phyloP scores from a whole-genome alignment of 2,329 filamentous ascomycete species.

The Neurospora crassa region DNA sequence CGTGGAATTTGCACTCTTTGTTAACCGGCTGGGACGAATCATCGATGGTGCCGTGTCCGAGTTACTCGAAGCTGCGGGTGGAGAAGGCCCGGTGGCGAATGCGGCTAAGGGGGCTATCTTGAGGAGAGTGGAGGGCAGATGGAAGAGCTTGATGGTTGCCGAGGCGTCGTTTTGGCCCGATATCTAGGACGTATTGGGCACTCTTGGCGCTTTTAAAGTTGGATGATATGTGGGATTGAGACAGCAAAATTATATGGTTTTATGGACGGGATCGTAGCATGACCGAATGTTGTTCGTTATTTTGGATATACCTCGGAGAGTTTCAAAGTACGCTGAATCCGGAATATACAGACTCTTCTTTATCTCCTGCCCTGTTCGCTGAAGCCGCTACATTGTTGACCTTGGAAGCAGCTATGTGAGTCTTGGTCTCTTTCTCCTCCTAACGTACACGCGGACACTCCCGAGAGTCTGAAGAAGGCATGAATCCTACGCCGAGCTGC shows the following conservation, averaged over 20 bases:
- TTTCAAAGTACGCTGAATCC: not conserved
- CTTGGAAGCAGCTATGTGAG: not conserved
- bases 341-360: not conserved
- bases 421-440: not conserved
- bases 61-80: slow-evolving; percentile 24
- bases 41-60: slow-evolving; percentile 42
- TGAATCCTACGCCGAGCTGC: not conserved
- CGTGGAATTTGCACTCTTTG: slow-evolving; percentile 49
- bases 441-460: not conserved
- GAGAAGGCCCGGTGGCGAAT: slow-evolving; percentile 10
- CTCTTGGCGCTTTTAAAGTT: not conserved
- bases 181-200: slow-evolving; percentile 8
- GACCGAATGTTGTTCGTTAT: not conserved
- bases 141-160: slow-evolving; percentile 41
- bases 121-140: slow-evolving; percentile 32
- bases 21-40: slow-evolving; percentile 42
- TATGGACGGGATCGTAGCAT: not conserved
- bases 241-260: not conserved
- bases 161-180: slow-evolving; percentile 52
- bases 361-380: not conserved
- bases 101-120: slow-evolving; percentile 26
- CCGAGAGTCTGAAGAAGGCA: not conserved
- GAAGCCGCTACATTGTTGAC: not conserved
- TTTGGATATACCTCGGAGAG: not conserved
- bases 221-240: not conserved